Base-by-base conservation (phyloP, 129 eudicot genomes). In the Helianthus annuus region DNA sequence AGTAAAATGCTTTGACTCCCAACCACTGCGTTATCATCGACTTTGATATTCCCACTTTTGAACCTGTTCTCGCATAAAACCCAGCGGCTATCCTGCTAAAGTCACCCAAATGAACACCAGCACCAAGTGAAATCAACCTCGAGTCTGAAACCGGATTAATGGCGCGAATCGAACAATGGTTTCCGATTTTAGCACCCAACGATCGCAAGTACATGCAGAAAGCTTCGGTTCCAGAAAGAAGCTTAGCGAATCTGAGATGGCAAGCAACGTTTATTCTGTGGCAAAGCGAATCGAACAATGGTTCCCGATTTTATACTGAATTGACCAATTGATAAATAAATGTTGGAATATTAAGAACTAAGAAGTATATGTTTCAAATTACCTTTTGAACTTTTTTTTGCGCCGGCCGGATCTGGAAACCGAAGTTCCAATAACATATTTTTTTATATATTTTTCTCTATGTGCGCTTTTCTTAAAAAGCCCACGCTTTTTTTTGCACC, bases 221-320 rank as follows among this genome's bases (percentile, higher is more conserved):
- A 4, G 95, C 95, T 83, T 90, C 97, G 0, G 91, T 90, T 62
- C 97, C 97, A 51, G 97, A 85, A 56, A 90, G 95, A 48, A 90
- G 85, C 79, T 90, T 90, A 16, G 89, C 84, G 38, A 90, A 90
- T 66, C 91, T 83, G 48, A 85, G 85, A 64, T 90, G 97, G 66
- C 88, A 87, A 17, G 91, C 71, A 2, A 83, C 63, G 56, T 77
- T 81, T 61, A 90, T 83, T 16, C 97, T 78, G 46, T 90, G 97
- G 15, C 80, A 80, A 48, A 90, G 83, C 97, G n/a, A n/a, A n/a
- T n/a, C n/a, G n/a, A n/a, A n/a, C n/a, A n/a, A n/a, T n/a, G n/a
- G n/a, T n/a, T n/a, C n/a, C n/a, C n/a, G n/a, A n/a, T n/a, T n/a
- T n/a, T n/a, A n/a, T n/a, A n/a, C n/a, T n/a, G n/a, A n/a, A n/a